phyloP scores from a whole-genome alignment of 768 basidiomycete genomes.

The Symmetrospora coprosmae region DNA sequence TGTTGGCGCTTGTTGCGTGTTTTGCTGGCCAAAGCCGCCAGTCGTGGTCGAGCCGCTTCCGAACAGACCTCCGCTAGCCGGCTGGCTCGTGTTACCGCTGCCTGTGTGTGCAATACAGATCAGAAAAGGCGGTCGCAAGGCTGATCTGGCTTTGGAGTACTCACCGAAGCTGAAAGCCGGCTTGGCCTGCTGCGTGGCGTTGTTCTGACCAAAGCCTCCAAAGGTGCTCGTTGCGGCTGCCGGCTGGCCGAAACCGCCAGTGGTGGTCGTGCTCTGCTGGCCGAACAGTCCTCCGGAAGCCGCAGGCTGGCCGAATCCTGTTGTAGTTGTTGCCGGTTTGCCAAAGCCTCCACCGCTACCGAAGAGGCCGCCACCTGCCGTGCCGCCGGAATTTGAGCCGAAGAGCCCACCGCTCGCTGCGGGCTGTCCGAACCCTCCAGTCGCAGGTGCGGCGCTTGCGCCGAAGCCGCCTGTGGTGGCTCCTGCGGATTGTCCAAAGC shows the following conservation, averaged over 20 bases:
- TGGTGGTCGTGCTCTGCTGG: not conserved
- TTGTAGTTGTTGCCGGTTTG: not conserved
- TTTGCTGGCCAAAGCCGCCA: not conserved
- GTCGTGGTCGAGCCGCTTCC: too few species aligned
- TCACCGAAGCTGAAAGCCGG: not conserved
- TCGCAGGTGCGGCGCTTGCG: not conserved
- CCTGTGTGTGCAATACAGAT: conserved; percentile 28
- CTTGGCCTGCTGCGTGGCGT: not conserved
- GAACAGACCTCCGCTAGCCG: conserved; percentile 8
- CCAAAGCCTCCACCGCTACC: not conserved
- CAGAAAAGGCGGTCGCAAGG: conserved; percentile 31
- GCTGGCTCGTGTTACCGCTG: not conserved
- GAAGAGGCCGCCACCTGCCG: not conserved
- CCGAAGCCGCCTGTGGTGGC: conserved; percentile 6
- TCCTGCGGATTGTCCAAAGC: not conserved
- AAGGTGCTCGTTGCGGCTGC: not conserved
- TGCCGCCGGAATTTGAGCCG: not conserved
- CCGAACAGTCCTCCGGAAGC: conserved; percentile 20
- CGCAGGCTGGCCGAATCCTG: conserved; percentile 17
- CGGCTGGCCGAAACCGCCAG: conserved; percentile 24
- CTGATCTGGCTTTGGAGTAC: conserved; percentile 6
- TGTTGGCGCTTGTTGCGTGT: not conserved
- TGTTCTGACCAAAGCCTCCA: conserved; percentile 16
- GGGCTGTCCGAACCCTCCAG: not conserved
- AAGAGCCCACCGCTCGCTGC: not conserved